phyloP scores from a whole-genome alignment of 208 protist genomes.

The Trypanosoma conorhini region DNA sequence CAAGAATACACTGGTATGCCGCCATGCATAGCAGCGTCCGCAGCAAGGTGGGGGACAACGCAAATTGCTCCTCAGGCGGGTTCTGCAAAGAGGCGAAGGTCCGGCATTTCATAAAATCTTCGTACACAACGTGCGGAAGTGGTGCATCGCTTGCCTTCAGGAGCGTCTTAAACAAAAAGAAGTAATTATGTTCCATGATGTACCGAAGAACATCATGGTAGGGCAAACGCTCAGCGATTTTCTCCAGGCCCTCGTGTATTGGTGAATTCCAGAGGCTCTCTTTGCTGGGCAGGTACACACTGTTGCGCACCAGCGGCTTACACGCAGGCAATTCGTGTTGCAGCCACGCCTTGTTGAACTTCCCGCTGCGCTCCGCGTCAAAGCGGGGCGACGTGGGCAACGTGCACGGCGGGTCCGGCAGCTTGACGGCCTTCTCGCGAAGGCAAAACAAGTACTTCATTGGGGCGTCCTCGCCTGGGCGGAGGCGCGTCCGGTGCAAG shows the following conservation, averaged over 20 bases:
- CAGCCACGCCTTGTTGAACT: conserved; percentile 55
- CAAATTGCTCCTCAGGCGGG: conserved; percentile 85
- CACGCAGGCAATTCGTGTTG: conserved; percentile 19
- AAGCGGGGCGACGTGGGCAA: conserved; percentile 38
- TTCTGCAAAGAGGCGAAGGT: conserved; percentile 78
- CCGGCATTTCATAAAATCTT: conserved; percentile 83
- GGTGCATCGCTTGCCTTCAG: conserved; percentile 63
- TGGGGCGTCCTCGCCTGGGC: not conserved
- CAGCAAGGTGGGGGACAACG: conserved; percentile 43
- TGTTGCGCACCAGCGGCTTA: conserved; percentile 23
- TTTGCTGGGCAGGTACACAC: conserved; percentile 55
- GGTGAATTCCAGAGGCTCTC: conserved; percentile 64
- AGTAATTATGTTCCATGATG: conserved; percentile 79
- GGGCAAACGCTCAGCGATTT: conserved; percentile 41
- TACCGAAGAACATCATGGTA: conserved; percentile 71
- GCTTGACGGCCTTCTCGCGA: conserved; percentile 3
- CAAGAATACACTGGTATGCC: conserved; percentile 67
- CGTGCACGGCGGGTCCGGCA: conserved; percentile 53
- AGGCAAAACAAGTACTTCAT: not conserved
- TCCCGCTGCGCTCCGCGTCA: conserved; percentile 54
- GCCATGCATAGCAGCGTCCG: conserved; percentile 60
- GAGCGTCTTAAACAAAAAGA: conserved; percentile 60
- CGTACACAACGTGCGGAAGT: conserved; percentile 86
- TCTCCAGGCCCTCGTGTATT: conserved; percentile 60
- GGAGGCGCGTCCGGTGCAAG: not conserved